phyloP scores from a whole-genome alignment of 371 early-diverging fungal genomes.

The Cokeromyces recurvatus region DNA sequence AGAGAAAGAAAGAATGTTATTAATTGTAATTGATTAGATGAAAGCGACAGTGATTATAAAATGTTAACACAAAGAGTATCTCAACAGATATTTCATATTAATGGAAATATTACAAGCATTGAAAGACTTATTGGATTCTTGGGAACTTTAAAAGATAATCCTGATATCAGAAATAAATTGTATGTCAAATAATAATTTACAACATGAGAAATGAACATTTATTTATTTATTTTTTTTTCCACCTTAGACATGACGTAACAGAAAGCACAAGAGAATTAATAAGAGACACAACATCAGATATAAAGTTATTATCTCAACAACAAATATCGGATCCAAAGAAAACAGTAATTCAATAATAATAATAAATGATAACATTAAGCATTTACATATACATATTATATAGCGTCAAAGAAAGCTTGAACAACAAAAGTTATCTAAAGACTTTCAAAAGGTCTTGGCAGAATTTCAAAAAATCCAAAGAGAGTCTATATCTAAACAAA shows the following conservation, averaged over 20 bases:
- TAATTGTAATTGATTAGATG: slow-evolving; percentile 14
- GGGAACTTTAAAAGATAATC: slow-evolving; percentile 76
- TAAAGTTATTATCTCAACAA: slow-evolving; percentile 63
- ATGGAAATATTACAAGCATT: slow-evolving; percentile 77
- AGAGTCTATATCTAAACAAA: slow-evolving; percentile 78
- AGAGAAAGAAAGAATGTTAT: neutral
- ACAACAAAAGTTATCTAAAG: slow-evolving; percentile 82
- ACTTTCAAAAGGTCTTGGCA: slow-evolving; percentile 85
- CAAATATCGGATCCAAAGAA: slow-evolving; percentile 22
- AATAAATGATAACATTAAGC: neutral
- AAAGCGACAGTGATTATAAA: slow-evolving; percentile 54
- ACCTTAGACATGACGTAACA: slow-evolving; percentile 71
- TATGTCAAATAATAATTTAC: slow-evolving; percentile 15
- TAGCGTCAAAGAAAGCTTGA: slow-evolving; percentile 73
- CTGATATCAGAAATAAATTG: slow-evolving; percentile 71
- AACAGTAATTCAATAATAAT: slow-evolving; percentile 16
- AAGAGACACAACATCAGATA: slow-evolving; percentile 68
- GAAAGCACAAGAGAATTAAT: slow-evolving; percentile 81
- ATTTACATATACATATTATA: neutral
- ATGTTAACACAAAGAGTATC: slow-evolving; percentile 56
- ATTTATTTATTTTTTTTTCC: neutral
- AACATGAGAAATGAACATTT: neutral
- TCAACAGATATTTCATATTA: slow-evolving; percentile 72
- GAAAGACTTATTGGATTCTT: slow-evolving; percentile 74
- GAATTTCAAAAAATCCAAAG: slow-evolving; percentile 87